Evolutionary conservation across 345 rosid genomes (phyloP), one percentile per base, ranked within the genome.

Genomic region (Mercurialis annua): DNA sequence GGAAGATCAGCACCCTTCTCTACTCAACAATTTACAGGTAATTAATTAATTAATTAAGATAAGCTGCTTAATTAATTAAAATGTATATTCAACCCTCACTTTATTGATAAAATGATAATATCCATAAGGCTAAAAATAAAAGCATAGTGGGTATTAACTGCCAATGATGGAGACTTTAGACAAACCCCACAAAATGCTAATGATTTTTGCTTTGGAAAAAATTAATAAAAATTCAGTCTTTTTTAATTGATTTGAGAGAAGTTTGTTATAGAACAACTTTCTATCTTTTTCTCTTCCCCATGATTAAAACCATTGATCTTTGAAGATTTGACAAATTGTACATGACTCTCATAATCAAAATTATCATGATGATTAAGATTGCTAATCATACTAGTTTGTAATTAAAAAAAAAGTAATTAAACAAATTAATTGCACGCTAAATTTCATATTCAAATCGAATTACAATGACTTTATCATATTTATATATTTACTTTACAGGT

Each of bases 11-110:
- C 82, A 27, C 34, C 71, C 61, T 75, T 77, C 51, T 73, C 83
- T 62, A 61, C 77, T 71, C 81, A 77, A 65, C 82, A 77, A 67
- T 77, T 80, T 64, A 54, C 89, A 81, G 90, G 92, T 87, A 40
- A 40, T 36, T 36, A 36, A n/a, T n/a, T n/a, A n/a, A n/a, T n/a
- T n/a, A n/a, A n/a, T n/a, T 36, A 77, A 54, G 26, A 60, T 10
- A 64, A 34, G 14, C 6, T 0, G 40, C n/a, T 36, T 36, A 36
- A 36, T 36, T 50, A 61, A 38, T 50, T 58, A 58, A 53, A 52
- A 31, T 62, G 64, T 76, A 67, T 63, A 67, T 49, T 77, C 69
- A 56, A 58, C 20, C 46, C 54, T 59, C 36, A 55, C 61, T 67
- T 57, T 67, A 36, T 58, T 59, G 58, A 10, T 43, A 56, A 16